These are phyloP conservation scores for Camelina neglecta DNA, from an alignment of 345 rosid genomes.

Conservation along the genomic window DNA sequence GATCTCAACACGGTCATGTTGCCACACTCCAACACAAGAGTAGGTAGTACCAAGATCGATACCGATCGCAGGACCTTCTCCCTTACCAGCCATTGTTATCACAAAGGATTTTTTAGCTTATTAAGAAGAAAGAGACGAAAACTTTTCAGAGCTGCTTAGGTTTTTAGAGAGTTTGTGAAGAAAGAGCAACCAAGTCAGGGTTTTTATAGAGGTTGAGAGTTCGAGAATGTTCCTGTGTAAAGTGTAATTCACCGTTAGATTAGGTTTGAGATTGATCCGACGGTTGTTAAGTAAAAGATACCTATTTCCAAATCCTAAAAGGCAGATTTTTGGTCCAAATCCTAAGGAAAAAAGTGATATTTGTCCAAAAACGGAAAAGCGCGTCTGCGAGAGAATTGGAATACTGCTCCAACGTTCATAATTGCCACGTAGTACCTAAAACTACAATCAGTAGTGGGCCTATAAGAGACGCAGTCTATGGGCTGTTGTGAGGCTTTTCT, in stretches of 20 bases:
- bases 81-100: slow-evolving; percentile 28
- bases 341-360: not conserved
- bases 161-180: no score
- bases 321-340: not conserved
- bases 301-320: no score
- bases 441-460: not conserved
- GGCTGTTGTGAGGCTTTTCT: no score
- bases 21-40: slow-evolving; percentile 52
- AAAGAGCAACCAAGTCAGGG: no score
- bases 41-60: slow-evolving; percentile 49
- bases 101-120: no score
- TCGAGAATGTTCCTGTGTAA: no score
- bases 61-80: slow-evolving; percentile 46
- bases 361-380: not conserved
- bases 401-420: not conserved
- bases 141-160: no score
- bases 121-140: no score
- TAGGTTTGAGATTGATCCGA: no score
- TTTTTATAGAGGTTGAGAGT: no score
- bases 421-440: not conserved
- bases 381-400: not conserved
- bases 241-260: no score
- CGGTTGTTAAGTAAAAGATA: no score
- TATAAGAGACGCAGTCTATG: not conserved
- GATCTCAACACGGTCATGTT: slow-evolving; percentile 47